Evolutionary conservation across 176 grass and related monocot species (phyloP), one percentile per base, ranked within the genome.

Genomic region (Triticum turgidum): DNA sequence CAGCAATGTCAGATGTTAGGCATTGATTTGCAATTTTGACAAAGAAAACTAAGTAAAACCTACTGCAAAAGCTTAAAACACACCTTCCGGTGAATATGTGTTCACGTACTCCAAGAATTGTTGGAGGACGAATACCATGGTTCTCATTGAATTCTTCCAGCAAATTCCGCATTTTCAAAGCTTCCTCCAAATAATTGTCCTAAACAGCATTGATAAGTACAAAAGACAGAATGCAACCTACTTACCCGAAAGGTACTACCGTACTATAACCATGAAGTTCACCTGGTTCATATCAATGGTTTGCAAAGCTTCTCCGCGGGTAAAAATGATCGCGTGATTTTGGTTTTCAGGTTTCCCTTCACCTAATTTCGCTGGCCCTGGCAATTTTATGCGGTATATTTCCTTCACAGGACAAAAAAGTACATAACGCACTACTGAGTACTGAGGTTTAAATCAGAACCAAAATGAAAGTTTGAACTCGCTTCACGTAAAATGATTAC

Each of bases 251-350:
- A 42, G 32, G 21, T 61, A 84, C 25, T 25, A 25, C 25, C 25
- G 25, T 25, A 25, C 27, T 39, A 70, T 82, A 87, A 70, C 32
- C 15, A 58, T 52, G 89, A 77, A 51, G 32, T 76, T 86, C 82
- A 98, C 96, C 86, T 98, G 93, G 80, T 98, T 98, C 96, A 98
- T 98, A 89, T 98, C 96, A 62, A 98, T 98, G 5, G 96, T 98
- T 45, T 98, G 96, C 39, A 98, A 92, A 3, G 93, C 96, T 86
- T 98, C 96, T 6, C 93, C 93, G 66, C 93, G 91, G 30, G 96
- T 98, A 77, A 98, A 98, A 78, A 98, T 93, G 64, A 98, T 95
- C n/a, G 96, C 96, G 87, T 98, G 96, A 65, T 98, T 98, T 80
- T 98, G 95, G 63, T 98, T 98, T 92, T 98, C 95, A 0, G 95